Evolutionary conservation across 495 filamentous ascomycete species (phyloP).

Genomic region (Talaromyces nanjingensis): DNA sequence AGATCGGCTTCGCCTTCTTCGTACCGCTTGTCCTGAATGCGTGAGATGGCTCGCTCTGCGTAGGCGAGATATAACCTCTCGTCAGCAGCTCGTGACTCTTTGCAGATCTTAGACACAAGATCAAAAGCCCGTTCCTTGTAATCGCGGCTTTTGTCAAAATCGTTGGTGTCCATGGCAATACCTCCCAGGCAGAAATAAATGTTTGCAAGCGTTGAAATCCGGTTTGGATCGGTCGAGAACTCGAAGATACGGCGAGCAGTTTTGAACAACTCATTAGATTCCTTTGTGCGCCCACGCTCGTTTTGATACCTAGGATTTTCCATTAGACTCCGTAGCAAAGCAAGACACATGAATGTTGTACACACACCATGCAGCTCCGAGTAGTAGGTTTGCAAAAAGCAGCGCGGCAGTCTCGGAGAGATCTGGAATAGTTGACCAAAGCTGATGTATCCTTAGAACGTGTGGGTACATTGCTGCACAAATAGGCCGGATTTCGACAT

Average conservation of each 20-base stretch:
- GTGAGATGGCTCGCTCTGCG: constrained; percentile 11
- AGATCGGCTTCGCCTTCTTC: constrained; percentile 3
- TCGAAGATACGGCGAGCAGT: neutral
- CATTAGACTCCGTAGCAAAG: no score
- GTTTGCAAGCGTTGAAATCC: constrained; percentile 14
- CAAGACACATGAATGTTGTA: no score
- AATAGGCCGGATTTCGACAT: no score
- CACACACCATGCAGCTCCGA: no score
- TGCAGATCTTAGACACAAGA: constrained; percentile 9
- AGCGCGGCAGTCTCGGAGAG: no score
- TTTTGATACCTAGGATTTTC: no score
- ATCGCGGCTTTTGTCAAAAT: constrained; percentile 9
- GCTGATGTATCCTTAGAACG: no score
- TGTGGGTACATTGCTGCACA: no score
- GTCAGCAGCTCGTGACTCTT: constrained; percentile 8
- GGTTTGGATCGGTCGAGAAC: constrained; percentile 10
- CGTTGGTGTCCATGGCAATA: constrained; percentile 12
- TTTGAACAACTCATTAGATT: no score
- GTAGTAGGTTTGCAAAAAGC: no score
- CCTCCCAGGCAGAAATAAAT: constrained; percentile 15
- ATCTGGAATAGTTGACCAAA: no score
- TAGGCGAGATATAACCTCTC: constrained; percentile 13
- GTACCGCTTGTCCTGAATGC: constrained; percentile 1
- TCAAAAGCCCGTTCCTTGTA: constrained; percentile 13
- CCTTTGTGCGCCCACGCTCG: no score